Evolutionary conservation across 176 grass and related monocot species (phyloP), one percentile per base, ranked within the genome.

Genomic region (Cenchrus purpureus): DNA sequence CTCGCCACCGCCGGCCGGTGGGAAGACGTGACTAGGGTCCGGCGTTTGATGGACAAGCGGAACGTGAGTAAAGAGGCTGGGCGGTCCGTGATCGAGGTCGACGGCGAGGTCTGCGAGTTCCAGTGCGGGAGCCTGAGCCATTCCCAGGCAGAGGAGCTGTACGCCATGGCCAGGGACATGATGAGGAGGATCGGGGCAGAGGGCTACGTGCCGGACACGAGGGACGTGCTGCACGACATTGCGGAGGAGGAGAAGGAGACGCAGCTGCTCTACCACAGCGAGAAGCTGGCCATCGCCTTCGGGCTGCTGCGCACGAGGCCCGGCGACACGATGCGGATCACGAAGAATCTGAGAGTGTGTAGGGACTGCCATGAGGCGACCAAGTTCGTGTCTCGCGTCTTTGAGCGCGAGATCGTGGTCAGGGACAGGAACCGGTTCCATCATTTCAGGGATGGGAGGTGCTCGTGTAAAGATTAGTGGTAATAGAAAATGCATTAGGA

Each of bases 401-500:
- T 97, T 17, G 78, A 86, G 44, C 83, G 92, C 1, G 81, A 92
- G 68, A 97, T 97, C 31, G 81, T 97, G 34, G 83, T 94, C 1
- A 92, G 95, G 81, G 95, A 97, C 75, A 85, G 95, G 70, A 94
- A 86, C 65, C 78, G 90, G 25, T 97, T 97, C 81, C 95, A 97
- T 76, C 88, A 92, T 92, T 94, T 94, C 50, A 94, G 50, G 58
- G 82, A 86, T 16, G 95, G 95, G 17, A 62, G 20, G 55, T 97
- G 95, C 81, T 97, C 95, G 29, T 97, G 95, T 68, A 89, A 74
- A 50, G 95, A 97, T 86, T 97, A 97, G 53, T 97, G 95, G 94
- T 97, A 55, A 8, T 46, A 71, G 25, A 25, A 86, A 76, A 49
- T 64, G 6, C 7, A 57, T 15, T 50, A 17, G 16, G 14, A 55